phyloP scores from a whole-genome alignment of 2,329 filamentous ascomycete genomes.

The Madurella fahalii region DNA sequence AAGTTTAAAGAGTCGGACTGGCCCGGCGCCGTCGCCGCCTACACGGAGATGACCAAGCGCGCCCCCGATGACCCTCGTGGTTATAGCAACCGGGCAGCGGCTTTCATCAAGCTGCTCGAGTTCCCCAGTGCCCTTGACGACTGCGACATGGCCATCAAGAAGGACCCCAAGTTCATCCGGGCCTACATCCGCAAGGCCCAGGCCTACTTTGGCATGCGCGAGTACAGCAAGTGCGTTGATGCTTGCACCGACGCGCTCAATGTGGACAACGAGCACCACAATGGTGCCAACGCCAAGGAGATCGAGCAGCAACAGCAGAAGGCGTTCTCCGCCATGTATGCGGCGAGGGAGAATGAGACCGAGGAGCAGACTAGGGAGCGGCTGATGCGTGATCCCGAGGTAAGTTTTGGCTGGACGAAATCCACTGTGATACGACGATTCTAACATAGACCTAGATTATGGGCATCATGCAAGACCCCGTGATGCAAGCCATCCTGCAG shows the following conservation, averaged over 20 bases:
- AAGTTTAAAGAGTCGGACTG: constrained; percentile 98
- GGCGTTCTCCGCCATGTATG: constrained; percentile 84
- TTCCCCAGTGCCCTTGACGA: constrained; percentile 92
- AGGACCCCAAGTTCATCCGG: constrained; percentile 86
- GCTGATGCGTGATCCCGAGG: constrained; percentile 85
- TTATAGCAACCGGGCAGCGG: constrained; percentile 95
- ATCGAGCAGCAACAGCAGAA: constrained; percentile 94
- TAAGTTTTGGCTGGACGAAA: constrained; percentile 42
- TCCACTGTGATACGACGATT: constrained; percentile 19
- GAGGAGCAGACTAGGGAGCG: constrained; percentile 94
- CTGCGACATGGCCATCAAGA: constrained; percentile 86
- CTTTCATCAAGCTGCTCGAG: constrained; percentile 92
- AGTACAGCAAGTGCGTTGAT: constrained; percentile 93
- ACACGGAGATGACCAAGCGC: constrained; percentile 95
- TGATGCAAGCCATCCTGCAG: constrained; percentile 97
- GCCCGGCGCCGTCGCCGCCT: constrained; percentile 90
- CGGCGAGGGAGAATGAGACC: constrained; percentile 86
- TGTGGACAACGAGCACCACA: constrained; percentile 66
- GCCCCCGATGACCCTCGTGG: constrained; percentile 88
- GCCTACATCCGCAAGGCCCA: constrained; percentile 97
- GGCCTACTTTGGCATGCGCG: constrained; percentile 93
- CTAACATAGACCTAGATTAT: constrained; percentile 58
- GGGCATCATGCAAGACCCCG: constrained; percentile 85
- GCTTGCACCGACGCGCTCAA: constrained; percentile 75
- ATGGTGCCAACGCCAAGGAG: constrained; percentile 78